Conservation (phyloP, 331 rosid genomes). For the Ulmus americana region DNA sequence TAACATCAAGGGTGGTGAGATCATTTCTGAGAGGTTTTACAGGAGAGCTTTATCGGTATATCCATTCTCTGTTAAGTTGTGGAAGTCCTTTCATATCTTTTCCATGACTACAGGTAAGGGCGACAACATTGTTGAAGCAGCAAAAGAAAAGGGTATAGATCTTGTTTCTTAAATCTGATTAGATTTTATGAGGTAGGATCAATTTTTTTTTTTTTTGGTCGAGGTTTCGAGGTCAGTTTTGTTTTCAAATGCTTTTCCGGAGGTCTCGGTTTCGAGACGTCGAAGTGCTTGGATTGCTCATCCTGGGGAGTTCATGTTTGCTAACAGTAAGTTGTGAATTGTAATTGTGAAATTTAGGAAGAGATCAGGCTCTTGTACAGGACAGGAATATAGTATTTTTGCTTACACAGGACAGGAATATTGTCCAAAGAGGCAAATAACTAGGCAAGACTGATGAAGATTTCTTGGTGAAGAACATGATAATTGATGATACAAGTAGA, state of each 20-base stretch:
- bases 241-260: slow-evolving; percentile 11
- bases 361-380: slow-evolving; percentile 20
- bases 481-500: too few species aligned
- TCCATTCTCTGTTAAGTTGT: slow-evolving; percentile 68
- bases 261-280: slow-evolving; percentile 21
- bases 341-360: slow-evolving; percentile 3
- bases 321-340: slow-evolving; percentile 2
- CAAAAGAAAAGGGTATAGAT: slow-evolving; percentile 63
- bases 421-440: not conserved
- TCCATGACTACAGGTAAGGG: slow-evolving; percentile 35
- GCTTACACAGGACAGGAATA: slow-evolving; percentile 11
- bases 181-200: slow-evolving; percentile 19
- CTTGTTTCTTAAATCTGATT: slow-evolving; percentile 26
- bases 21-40: slow-evolving; percentile 56
- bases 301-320: slow-evolving; percentile 18
- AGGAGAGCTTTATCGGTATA: slow-evolving; percentile 58
- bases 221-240: slow-evolving; percentile 22
- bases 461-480: not conserved
- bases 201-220: slow-evolving; percentile 11
- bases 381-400: slow-evolving; percentile 17
- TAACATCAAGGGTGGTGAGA: slow-evolving; percentile 40
- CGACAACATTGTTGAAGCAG: slow-evolving; percentile 46
- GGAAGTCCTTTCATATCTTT: slow-evolving; percentile 48
- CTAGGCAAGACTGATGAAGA: slow-evolving; percentile 6
- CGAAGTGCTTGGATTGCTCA: slow-evolving; percentile 12